Base-by-base conservation (phyloP, 192 early-diverging fungal genomes). In the Backusella liffmaniae region DNA sequence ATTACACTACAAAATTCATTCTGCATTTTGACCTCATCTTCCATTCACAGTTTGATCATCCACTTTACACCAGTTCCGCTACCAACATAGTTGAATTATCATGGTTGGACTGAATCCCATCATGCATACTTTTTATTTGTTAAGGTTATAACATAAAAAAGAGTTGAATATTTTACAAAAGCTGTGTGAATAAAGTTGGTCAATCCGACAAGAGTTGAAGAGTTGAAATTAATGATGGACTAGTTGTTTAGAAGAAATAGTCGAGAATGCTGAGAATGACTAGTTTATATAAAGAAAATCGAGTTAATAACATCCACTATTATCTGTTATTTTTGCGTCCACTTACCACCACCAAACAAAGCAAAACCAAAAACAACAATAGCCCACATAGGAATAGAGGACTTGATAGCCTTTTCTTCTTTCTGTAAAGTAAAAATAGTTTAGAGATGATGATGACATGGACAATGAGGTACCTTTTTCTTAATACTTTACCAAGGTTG, bases 401-500 rank as follows among this genome's bases (percentile, higher is more conserved):
- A 5, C 6, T 77, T 46, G 37, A 73, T 74, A 13, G 41, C 66
- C 34, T 67, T 73, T 18, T 72, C 70, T n/a, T 65, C 65, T 66
- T 81, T 77, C 80, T 81, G 71, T 10, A 34, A 46, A 69, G 29
- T 13, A 51, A 51, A 26, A 62, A 29, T 4, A 62, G 23, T 12
- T 29, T 12, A 62, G 56, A 29, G 16, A n/a, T 67, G 42, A 41
- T 68, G 65, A 30, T 49, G 26, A 65, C 12, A 36, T 2, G 30
- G n/a, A n/a, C 53, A 70, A 18, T 3, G 32, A 35, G 9, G 37
- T 1, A 18, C 18, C 2, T 1, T 18, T 51, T 30, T 51, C 13
- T 34, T 23, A 32, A 42, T 36, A 35, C 62, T 39, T 74, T 78
- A 82, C 80, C 69, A 82, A 72, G 21, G 73, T 72, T 8, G 66